Percentiles rank a stretch among this genome's conserved stretches.
phyloP scores from a whole-genome alignment of 2,329 filamentous ascomycete species.

The Emericellopsis cladophorae region DNA sequence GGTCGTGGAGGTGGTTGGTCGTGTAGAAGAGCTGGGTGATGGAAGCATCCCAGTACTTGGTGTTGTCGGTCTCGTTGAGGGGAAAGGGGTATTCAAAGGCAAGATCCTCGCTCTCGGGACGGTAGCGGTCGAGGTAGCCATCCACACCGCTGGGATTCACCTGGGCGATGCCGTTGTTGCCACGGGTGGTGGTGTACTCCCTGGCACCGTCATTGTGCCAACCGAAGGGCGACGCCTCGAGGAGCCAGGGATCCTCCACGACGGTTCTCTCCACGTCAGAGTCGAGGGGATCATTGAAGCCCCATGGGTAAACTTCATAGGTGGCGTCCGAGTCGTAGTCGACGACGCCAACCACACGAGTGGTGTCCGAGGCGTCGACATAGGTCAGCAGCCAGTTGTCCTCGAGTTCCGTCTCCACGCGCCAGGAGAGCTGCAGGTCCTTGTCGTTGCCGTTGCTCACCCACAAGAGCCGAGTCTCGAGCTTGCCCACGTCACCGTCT shows the following conservation, averaged over 20 bases:
- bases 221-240: conserved; percentile 32
- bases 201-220: conserved; percentile 36
- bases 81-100: conserved; percentile 35
- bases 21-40: conserved; percentile 50
- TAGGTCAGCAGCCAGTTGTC: conserved; percentile 49
- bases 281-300: conserved; percentile 33
- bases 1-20: conserved; percentile 44
- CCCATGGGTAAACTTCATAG: conserved; percentile 44
- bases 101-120: conserved; percentile 26
- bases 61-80: conserved; percentile 16
- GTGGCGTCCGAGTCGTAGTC: conserved; percentile 44
- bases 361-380: conserved; percentile 33
- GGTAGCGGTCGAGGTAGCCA: conserved; percentile 23
- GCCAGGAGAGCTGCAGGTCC: conserved; percentile 37
- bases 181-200: conserved; percentile 38
- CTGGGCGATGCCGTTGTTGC: conserved; percentile 47
- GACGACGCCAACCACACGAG: conserved; percentile 37
- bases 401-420: conserved; percentile 43
- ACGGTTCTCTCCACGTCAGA: conserved; percentile 28
- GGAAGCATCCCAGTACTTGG: conserved; percentile 37
- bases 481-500: conserved; percentile 34
- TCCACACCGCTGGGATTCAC: conserved; percentile 26
- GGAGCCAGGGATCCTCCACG: conserved; percentile 34
- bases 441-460: conserved; percentile 29
- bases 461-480: conserved; percentile 43